Base-by-base conservation (phyloP, 441 rosid genomes). In the Gossypium schwendimanii region DNA sequence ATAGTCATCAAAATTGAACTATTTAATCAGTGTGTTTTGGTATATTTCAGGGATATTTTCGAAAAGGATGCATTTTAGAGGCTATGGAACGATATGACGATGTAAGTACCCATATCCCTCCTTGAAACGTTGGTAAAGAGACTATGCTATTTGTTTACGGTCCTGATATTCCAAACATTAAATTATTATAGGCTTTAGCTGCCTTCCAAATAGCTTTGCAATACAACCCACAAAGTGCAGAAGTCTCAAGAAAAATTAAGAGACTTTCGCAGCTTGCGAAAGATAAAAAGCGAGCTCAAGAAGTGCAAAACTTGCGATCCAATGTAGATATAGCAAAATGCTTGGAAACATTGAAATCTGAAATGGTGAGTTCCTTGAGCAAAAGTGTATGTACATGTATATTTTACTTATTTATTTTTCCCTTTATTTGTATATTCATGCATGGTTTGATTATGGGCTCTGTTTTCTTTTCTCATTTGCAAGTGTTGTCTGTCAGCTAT, bases 31-130 rank as follows among this genome's bases (percentile, higher is more conserved):
- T 4, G 23, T 77, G 45, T 77, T 72, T 75, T 79, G 60, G 77
- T 81, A 62, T 50, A 63, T 65, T 26, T 62, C 15, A 94, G 99
- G 97, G 97, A 3, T 87, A 92, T 85, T 94, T 91, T 85, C 87
- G 98, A 77, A 94, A 91, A 86, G 99, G 98, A 14, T 94, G 94
- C 79, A 85, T 92, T 72, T 85, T 94, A 73, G 99, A 94, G 83
- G 93, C 96, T 72, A 92, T 94, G 99, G 98, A 89, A 72, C 91
- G 73, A 79, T 92, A 91, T 72, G 93, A 91, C 49, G 94, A 94
- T 77, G 99, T 94, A 81, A 74, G 76, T 70, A 9, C 76, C 44
- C 33, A 58, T 63, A 69, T 65, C 69, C 75, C 20, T 36, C 50
- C 61, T 47, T 39, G 15, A 66, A 47, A 21, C 6, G 68, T 39